Base-by-base conservation (phyloP, 1,284 basidiomycete species). In the Trichosporon sp. region DNA sequence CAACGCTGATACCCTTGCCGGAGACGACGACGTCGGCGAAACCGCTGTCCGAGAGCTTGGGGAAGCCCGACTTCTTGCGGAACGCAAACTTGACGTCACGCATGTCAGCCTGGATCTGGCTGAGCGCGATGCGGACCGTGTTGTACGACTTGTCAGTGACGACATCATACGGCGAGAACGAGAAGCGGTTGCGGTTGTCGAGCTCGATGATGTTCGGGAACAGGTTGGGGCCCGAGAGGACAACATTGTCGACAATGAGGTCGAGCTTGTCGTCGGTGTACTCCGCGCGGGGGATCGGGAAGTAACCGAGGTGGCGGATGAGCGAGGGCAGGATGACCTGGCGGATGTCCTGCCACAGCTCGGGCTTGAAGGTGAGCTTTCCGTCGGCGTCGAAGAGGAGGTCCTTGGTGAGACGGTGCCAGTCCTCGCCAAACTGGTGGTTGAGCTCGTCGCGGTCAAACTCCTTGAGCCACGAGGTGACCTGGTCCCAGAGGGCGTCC, bases 51-150 rank as follows among this genome's bases (percentile, higher is more conserved):
- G 82, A 85, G 75, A 96, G 81, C 83, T 89, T 75, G 58, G 79
- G 80, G 76, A 77, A 82, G 36, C 80, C 79, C 32, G 68, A 67
- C 71, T 75, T 77, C 60, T 74, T 69, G 67, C 70, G 65, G 76
- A 91, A 91, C 76, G 89, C 92, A 78, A 96, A 95, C 13, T 89
- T 88, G 21, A 96, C 90, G 73, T 96, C 93, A 40, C 89, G 86
- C 84, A 96, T 89, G 63, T 95, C 93, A n/a, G 90, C 89, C 79
- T 98, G 95, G 74, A 97, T 91, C 80, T 98, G 94, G 29, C 83
- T 83, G 37, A 94, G 82, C 6, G 85, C 86, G 63, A 95, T 75
- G 16, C 84, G 86, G 72, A 94, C 85, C 69, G 87, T 85, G 77
- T 92, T 90, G 68, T 84, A 84, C 59, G 83, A 80, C 65, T 85